Base-by-base conservation (phyloP, 805 yeast genomes). In the Kodamaea neixiangensis region DNA sequence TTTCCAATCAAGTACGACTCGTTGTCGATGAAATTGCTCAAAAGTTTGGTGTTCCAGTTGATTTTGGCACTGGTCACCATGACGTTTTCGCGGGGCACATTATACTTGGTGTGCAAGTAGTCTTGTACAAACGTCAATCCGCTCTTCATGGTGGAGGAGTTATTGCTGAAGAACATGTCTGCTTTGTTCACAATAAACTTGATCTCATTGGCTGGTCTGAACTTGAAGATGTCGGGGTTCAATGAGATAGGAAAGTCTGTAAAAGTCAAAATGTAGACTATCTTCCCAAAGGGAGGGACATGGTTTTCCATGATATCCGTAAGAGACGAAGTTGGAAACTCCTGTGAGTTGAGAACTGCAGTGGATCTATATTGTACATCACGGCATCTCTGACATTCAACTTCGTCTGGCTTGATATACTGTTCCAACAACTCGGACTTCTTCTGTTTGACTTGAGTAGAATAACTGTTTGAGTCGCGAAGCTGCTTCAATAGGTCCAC, bases 201-300 rank as follows among this genome's bases (percentile, higher is more conserved):
- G 19, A 79, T 57, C 5, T 70, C 65, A n/a, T 57, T 49, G 0
- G 75, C 67, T 3, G 68, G 57, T 25, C 76, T 58, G 41, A 62
- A 64, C 35, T 70, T 59, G 20, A 72, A 59, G 7, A 80, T 65
- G 2, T 60, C 56, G 6, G 61, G 58, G 51, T 77, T 69, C 2
- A 85, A 59, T 5, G 85, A 76, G 38, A 86, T 68, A 1, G 97
- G 97, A 61, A 89, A 88, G 56, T 89, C 96, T 11, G 77, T 64
- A 1, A 87, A 82, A 33, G 87, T 84, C 7, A 86, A 71, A 1
- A 87, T 81, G 60, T 86, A 84, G 2, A 85, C 76, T 1, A 86
- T 57, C 7, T 75, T 74, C 3, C 81, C 77, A 29, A 65, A 57
- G 3, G 58, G 59, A 2, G 84, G 89, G 18, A 80, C 69, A 2